Percentiles rank a stretch among this genome's conserved stretches.
phyloP scores from a whole-genome alignment of 2,329 filamentous ascomycete genomes.

The Xylariaceae sp. region DNA sequence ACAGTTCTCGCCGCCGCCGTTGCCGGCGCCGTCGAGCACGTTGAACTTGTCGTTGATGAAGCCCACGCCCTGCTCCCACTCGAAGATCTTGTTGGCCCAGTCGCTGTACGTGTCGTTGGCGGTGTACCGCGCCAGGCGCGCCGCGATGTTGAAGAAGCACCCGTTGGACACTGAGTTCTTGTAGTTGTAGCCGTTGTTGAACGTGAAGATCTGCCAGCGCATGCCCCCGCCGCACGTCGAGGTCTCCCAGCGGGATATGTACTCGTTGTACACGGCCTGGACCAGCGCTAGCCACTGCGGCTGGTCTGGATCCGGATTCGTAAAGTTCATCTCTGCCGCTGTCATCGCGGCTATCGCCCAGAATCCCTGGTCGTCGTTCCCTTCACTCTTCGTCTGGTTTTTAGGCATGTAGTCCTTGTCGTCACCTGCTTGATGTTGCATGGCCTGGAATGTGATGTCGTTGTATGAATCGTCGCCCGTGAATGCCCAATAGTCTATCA shows the following conservation, averaged over 20 bases:
- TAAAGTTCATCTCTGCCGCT: constrained; percentile 58
- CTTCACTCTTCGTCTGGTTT: constrained; percentile 47
- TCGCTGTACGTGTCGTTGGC: constrained; percentile 58
- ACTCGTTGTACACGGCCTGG: constrained; percentile 59
- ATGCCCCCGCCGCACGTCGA: constrained; percentile 62
- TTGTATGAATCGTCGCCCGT: constrained; percentile 56
- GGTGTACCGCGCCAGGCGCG: constrained; percentile 65
- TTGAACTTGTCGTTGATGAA: constrained; percentile 59
- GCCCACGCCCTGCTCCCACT: constrained; percentile 56
- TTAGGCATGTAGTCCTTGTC: constrained; percentile 53
- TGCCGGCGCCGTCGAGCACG: constrained; percentile 60
- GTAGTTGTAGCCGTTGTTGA: constrained; percentile 69
- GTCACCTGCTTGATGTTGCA: constrained; percentile 51
- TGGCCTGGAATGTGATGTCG: constrained; percentile 41
- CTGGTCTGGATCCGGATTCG: constrained; percentile 44
- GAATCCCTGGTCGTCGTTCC: constrained; percentile 64
- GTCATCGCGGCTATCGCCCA: constrained; percentile 61
- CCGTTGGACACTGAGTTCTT: constrained; percentile 59
- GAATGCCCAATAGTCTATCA: constrained; percentile 45
- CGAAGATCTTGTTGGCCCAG: constrained; percentile 58
- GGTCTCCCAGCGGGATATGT: constrained; percentile 53
- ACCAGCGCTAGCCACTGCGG: constrained; percentile 58
- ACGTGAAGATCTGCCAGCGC: constrained; percentile 67
- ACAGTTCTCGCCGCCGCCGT: constrained; percentile 50
- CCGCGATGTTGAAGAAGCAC: constrained; percentile 53